Base-by-base conservation (phyloP, 768 basidiomycete species). In the Melanogaster broomeanus region DNA sequence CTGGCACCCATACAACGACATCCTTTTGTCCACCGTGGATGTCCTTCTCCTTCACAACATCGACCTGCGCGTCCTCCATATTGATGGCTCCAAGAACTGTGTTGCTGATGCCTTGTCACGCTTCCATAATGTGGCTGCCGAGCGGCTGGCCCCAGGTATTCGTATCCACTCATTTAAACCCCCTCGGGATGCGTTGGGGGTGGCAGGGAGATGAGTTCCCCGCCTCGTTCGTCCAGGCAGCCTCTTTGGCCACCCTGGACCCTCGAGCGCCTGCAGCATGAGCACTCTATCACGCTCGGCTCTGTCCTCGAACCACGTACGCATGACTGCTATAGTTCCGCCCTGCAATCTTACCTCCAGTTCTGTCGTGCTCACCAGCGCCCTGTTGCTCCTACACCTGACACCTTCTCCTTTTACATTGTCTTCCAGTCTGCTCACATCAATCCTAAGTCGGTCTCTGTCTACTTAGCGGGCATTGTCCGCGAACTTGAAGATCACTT, bases 381-480 rank as follows among this genome's bases (percentile, higher is more conserved):
- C 5, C 13, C 42, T 7, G 12, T 43, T 9, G 18, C 24, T 11
- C 42, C 42, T 9, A 43, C 24, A 0, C 16, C 27, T 1, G 67
- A 76, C 41, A 75, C 74, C 0, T 58, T 78, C 9, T 64, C 63
- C 13, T 67, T 72, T 63, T n/a, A n/a, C n/a, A n/a, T n/a, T n/a
- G n/a, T n/a, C n/a, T n/a, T n/a, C n/a, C n/a, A n/a, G n/a, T 69
- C 48, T 3, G 54, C 59, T 28, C 68, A 72, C 49, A 74, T 77
- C 41, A 60, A 69, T 33, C 72, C 74, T 0, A 21, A 49, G 13
- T 73, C 73, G 0, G 69, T 76, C 11, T 42, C 43, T 35, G 47
- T 65, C 6, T 76, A 77, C 57, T 60, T 78, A 2, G 69, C 72
- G 0, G 72, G 74, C 13, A 72, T 75, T 15, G 67, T 66, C 48